Conservation (phyloP, 108 stramenopile genomes). For the Nannochloropsis salina region DNA sequence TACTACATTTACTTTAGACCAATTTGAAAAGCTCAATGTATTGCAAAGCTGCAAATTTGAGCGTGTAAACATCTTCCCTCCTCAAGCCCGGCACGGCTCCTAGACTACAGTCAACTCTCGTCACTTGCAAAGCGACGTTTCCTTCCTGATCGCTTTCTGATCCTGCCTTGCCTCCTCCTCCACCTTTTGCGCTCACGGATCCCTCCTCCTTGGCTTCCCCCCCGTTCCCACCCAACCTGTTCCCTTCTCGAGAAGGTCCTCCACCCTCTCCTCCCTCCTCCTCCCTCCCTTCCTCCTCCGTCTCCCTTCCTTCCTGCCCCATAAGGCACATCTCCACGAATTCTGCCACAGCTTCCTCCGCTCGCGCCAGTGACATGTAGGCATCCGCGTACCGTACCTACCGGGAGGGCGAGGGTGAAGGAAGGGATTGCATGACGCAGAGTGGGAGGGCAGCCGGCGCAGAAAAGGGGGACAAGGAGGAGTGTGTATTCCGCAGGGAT, state of each 20-base stretch:
- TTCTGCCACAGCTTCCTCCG: background rate
- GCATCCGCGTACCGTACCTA: background rate
- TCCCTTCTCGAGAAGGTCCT: background rate
- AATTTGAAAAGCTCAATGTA: background rate
- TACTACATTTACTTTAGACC: background rate
- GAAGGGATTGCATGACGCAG: background rate
- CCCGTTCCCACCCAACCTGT: background rate
- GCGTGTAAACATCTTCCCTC: background rate
- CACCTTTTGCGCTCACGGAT: background rate
- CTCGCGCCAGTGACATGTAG: background rate
- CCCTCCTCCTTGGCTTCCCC: background rate
- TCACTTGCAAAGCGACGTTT: background rate
- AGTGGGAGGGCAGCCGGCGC: no score
- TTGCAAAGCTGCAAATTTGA: slow-evolving; percentile 11
- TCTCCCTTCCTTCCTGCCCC: background rate
- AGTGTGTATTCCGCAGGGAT: no score
- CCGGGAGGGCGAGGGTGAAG: background rate
- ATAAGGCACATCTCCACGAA: slow-evolving; percentile 6
- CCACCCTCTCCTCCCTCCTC: background rate
- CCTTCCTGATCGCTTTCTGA: background rate
- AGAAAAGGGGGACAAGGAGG: no score
- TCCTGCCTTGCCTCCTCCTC: background rate
- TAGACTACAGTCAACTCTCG: background rate
- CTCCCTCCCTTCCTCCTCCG: background rate
- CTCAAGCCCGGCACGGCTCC: background rate